Base-by-base conservation (phyloP, 106 monocot genomes). In the Posidonia australis region DNA sequence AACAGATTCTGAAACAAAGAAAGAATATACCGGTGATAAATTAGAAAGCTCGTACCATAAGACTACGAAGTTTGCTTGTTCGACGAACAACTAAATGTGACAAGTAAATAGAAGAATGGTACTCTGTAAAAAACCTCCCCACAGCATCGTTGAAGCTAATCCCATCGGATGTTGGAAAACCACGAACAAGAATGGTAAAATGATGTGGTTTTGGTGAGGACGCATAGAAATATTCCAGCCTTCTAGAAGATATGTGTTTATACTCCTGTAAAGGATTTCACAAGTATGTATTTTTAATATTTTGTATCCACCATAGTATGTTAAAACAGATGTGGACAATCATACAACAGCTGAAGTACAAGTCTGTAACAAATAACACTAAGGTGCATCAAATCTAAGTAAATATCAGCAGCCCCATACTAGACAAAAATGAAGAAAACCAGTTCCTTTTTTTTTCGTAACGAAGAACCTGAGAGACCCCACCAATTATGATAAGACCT, bases 121-220 rank as follows among this genome's bases (percentile, higher is more conserved):
- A 83, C 54, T 91, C 85, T 69, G 69, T 81, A 73, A 98, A 98
- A 77, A 98, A 98, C 0, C 57, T 81, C 46, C 85, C 79, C 20
- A 90, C 80, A 54, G 44, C 74, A 42, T 81, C 81, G 63, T 82
- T 83, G 51, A 82, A 24, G 29, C 76, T 84, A 51, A 47, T 72
- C 51, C 77, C 83, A 72, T 70, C 59, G 51, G 29, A 57, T 60
- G 57, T 45, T 53, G 98, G 91, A 70, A 98, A 80, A 31, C 85
- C 85, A 56, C 87, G 87, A 64, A 98, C 91, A 68, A 98, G 84
- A 59, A 98, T 63, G 0, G 91, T 83, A 60, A 91, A 98, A 18
- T 98, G 71, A 59, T 91, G 81, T 28, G 81, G 83, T 64, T 77
- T 55, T 52, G 87, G 87, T 69, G 73, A 79, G 29, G 85, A 91